A percentile compares a stretch with the other conserved stretches of the same genome.
Evolutionary conservation across 257 asterid species (phyloP).

Genomic region (Solanum corneliomulleri): DNA sequence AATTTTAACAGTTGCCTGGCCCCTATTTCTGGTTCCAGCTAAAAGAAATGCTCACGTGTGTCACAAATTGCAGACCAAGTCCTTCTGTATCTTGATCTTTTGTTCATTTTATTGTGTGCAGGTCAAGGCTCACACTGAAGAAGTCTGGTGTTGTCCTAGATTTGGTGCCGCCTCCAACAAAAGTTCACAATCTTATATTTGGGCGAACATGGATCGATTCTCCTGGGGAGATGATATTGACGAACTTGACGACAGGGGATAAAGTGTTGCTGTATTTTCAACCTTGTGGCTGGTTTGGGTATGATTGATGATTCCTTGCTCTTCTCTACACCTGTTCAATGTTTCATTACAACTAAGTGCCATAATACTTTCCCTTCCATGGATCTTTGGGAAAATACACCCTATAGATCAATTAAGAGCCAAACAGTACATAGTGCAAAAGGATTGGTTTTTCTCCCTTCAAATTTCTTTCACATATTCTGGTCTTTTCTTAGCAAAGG

Average conservation of each 20-base stretch:
- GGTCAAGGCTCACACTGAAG: slow-evolving; percentile 83
- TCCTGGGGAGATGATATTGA: slow-evolving; percentile 87
- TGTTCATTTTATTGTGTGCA: slow-evolving; percentile 18
- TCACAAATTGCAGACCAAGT: background rate
- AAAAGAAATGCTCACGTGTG: background rate
- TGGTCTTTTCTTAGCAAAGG: background rate
- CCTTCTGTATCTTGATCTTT: background rate
- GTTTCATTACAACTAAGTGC: background rate
- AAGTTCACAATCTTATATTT: slow-evolving; percentile 84
- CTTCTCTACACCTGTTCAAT: background rate
- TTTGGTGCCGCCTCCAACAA: slow-evolving; percentile 94
- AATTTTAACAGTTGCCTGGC: background rate
- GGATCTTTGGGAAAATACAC: background rate
- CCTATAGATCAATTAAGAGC: background rate
- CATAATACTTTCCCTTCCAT: background rate
- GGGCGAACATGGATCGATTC: slow-evolving; percentile 99
- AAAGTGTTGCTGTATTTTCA: slow-evolving; percentile 91
- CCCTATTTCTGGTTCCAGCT: background rate
- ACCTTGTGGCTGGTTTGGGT: slow-evolving; percentile 99
- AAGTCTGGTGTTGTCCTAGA: slow-evolving; percentile 72
- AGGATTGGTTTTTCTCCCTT: background rate
- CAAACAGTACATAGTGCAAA: background rate
- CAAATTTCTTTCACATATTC: background rate
- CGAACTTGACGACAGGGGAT: slow-evolving; percentile 91
- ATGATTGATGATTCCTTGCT: slow-evolving; percentile 8